Percentiles rank a stretch among this genome's conserved stretches.
These are phyloP conservation scores for Trichophyton benhamiae DNA, from an alignment of 2,329 filamentous ascomycete genomes.

Conservation along the genomic window DNA sequence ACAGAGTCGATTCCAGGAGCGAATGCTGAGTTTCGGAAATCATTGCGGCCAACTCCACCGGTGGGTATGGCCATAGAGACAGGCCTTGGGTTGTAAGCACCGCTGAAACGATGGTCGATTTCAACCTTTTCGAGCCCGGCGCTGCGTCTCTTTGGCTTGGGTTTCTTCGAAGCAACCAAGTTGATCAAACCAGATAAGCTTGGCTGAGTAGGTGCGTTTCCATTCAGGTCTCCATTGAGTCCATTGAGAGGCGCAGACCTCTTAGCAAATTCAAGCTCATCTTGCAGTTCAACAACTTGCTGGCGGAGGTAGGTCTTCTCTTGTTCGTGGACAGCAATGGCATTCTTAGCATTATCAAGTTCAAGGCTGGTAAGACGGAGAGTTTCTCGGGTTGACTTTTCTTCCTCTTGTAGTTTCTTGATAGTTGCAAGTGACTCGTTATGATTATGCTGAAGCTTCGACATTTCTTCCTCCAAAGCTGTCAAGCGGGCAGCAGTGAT, in stretches of 20 bases:
- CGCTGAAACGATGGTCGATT: constrained; percentile 70
- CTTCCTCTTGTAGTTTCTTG: constrained; percentile 89
- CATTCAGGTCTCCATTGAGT: constrained; percentile 53
- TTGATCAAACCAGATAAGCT: constrained; percentile 76
- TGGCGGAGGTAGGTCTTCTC: constrained; percentile 78
- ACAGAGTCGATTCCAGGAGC: constrained; percentile 76
- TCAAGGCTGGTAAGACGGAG: constrained; percentile 68
- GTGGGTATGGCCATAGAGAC: constrained; percentile 83
- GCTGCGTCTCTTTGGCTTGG: constrained; percentile 68
- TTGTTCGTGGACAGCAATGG: constrained; percentile 63
- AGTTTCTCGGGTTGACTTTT: constrained; percentile 71
- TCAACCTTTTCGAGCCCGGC: constrained; percentile 76
- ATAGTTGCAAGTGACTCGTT: constrained; percentile 83
- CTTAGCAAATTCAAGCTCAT: constrained; percentile 81
- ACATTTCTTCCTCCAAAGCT: constrained; percentile 92
- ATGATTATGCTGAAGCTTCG: constrained; percentile 74
- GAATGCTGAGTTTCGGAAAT: constrained; percentile 62
- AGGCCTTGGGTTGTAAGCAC: constrained; percentile 82
- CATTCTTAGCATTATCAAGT: constrained; percentile 63
- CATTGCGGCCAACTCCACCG: constrained; percentile 42
- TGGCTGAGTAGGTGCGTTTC: constrained; percentile 41
- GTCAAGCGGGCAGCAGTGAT: constrained; percentile 83
- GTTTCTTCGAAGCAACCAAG: constrained; percentile 91
- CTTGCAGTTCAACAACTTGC: constrained; percentile 79
- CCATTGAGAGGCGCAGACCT: constrained; percentile 61